Evolutionary conservation across 352 stramenopile genomes (phyloP), one percentile per base, ranked within the genome.

Genomic region (Globisporangium carolinianum): DNA sequence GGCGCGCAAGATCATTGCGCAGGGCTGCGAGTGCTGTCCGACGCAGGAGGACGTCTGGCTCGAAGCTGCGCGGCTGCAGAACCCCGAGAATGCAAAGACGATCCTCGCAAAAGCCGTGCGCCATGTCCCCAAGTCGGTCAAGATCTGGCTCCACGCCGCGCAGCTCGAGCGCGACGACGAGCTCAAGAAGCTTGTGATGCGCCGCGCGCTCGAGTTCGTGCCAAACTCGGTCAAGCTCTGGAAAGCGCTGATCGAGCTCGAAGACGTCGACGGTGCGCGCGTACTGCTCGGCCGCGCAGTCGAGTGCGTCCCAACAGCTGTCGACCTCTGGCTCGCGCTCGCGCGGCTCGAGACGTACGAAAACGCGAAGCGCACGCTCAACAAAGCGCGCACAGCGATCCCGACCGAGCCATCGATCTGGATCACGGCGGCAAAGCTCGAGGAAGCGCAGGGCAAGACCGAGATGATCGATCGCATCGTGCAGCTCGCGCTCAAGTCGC

Each of bases 311-410:
- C 97, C 97, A 4, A 83, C 98, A 48, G 86, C 86, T 11, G 95
- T 99, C 11, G 97, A 99, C 60, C 86, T 99, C 68, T 99, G 97
- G 97, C 78, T 99, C 24, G 97, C 97, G 6, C 75, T 99, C 7
- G 97, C 97, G 11, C 82, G 95, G 6, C 72, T 99, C 5, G 97
- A 99, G 75, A 98, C 94, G 5, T 99, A 99, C 67, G 95, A 98
- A 46, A 98, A 99, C 62, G 97, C 97, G 4, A 95, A 98, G 54
- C 96, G 93, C 55, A 98, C 98, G 18, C 72, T 99, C 7, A 99
- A 99, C 65, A 95, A 97, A 51, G 91, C 91, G 10, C 80, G 94
- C 43, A 83, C 95, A 17, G 91, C 91, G 14, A 89, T 99, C 11
- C 97, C 97, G 1, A 98, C 90, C 0, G 97, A 99, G 55, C 88